Evolutionary conservation across 2,329 filamentous ascomycete species (phyloP).

Genomic region (Aureobasidium sp.): DNA sequence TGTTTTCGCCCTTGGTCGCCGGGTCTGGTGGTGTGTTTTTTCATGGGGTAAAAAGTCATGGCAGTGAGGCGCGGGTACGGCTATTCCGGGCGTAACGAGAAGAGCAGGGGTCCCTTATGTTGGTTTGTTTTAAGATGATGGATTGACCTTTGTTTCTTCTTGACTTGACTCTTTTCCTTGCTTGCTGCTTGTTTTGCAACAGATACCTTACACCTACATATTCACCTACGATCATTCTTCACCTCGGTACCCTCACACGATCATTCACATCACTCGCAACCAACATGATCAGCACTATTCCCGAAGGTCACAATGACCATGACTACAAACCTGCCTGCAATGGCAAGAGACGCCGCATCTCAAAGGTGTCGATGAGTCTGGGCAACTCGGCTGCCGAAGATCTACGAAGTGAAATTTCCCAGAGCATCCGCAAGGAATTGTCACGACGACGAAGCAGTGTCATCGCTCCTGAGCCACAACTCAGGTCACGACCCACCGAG

Average conservation of each 20-base stretch:
- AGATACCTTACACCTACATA: neutral
- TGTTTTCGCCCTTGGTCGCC: neutral
- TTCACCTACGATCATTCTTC: neutral
- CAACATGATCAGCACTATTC: constrained; percentile 6
- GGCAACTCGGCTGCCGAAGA: neutral
- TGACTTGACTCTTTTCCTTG: neutral
- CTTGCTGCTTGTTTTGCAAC: neutral
- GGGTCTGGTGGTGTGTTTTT: neutral
- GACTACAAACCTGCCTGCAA: neutral
- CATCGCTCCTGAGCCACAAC: constrained; percentile 4
- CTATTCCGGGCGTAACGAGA: neutral
- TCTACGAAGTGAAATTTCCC: constrained; percentile 3
- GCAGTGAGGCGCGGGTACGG: neutral
- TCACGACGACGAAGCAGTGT: constrained; percentile 11
- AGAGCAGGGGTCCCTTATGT: neutral
- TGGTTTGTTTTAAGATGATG: neutral
- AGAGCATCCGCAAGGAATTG: constrained; percentile 11
- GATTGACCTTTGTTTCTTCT: neutral
- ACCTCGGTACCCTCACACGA: neutral
- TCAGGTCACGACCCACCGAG: neutral
- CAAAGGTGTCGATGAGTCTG: constrained; percentile 12
- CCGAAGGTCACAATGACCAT: neutral
- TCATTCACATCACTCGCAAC: neutral
- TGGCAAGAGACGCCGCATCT: constrained; percentile 10
- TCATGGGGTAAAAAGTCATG: neutral